Evolutionary conservation across 495 filamentous ascomycete genomes (phyloP).

Genomic region (Tetracladium marchalianum): DNA sequence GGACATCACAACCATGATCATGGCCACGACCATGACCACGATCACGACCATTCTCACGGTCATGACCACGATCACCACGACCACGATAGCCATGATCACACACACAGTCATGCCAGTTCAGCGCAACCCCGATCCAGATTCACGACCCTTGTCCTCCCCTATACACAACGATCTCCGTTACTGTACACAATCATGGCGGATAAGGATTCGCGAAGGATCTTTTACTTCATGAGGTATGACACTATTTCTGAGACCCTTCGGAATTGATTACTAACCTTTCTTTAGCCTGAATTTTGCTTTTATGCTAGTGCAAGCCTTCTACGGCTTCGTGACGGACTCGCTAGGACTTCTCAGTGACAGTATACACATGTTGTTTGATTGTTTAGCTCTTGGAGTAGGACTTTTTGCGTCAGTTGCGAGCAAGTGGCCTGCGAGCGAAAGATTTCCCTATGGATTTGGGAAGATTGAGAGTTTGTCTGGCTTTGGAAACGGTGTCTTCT

Average conservation of each 20-base stretch:
- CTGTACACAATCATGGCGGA: conserved; percentile 78
- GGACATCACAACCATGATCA: conserved; percentile 11
- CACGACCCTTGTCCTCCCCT: conserved; percentile 54
- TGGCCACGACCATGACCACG: conserved; percentile 20
- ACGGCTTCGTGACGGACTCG: conserved; percentile 86
- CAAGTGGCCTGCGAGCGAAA: conserved; percentile 83
- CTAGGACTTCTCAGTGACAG: conserved; percentile 91
- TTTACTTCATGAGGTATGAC: conserved; percentile 87
- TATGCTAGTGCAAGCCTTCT: conserved; percentile 90
- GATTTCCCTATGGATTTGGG: conserved; percentile 91
- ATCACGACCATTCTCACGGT: conserved; percentile 20
- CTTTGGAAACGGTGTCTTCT: conserved; percentile 92
- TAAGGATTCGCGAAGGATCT: conserved; percentile 90
- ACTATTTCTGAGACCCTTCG: background rate
- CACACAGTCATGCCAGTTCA: conserved; percentile 8
- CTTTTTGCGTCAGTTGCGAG: conserved; percentile 93
- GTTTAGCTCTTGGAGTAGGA: conserved; percentile 81
- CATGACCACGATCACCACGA: conserved; percentile 16
- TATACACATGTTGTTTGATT: conserved; percentile 99
- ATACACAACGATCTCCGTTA: conserved; percentile 60
- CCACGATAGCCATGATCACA: conserved; percentile 20
- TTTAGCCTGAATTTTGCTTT: conserved; percentile 83
- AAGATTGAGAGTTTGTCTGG: conserved; percentile 96
- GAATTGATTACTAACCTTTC: conserved; percentile 8
- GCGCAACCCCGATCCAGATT: conserved; percentile 40